These are phyloP conservation scores for Pythium dissimile DNA, from an alignment of 352 stramenopile genomes.

Conservation along the genomic window DNA sequence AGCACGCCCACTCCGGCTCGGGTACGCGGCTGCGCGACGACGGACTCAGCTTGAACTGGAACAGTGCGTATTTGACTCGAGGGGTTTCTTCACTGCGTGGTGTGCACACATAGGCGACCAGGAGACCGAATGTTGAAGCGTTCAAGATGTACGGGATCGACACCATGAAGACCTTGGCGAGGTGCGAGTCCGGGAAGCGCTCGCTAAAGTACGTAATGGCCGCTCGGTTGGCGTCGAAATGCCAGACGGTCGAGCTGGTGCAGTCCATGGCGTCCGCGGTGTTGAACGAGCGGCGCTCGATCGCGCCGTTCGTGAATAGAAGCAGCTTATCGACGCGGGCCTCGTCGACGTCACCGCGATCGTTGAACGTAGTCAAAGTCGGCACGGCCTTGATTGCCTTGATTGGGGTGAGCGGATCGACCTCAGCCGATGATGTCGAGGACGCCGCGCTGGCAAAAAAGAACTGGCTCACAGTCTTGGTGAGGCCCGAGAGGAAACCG, in stretches of 20 bases:
- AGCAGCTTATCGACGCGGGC: conserved; percentile 59
- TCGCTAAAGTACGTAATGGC: conserved; percentile 74
- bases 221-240: conserved; percentile 55
- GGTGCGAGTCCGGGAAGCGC: conserved; percentile 49
- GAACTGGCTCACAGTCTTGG: conserved; percentile 75
- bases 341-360: conserved; percentile 17
- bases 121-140: conserved; percentile 46
- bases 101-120: conserved; percentile 70
- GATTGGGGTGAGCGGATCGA: conserved; percentile 55
- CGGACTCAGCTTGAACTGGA: conserved; percentile 50
- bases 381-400: conserved; percentile 50
- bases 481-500: conserved; percentile 65
- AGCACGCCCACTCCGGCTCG: conserved; percentile 52
- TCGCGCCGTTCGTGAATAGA: conserved; percentile 56
- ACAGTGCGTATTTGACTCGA: conserved; percentile 64
- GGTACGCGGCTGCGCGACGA: conserved; percentile 20
- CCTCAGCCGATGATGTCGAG: conserved; percentile 13
- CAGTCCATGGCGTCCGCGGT: conserved; percentile 63
- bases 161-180: conserved; percentile 61
- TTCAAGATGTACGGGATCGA: conserved; percentile 58
- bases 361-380: conserved; percentile 19
- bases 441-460: conserved; percentile 54
- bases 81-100: conserved; percentile 31
- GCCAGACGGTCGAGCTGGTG: conserved; percentile 44
- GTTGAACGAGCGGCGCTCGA: conserved; percentile 73